Percentiles rank a stretch among this genome's conserved stretches.
phyloP scores from a whole-genome alignment of 371 early-diverging fungal genomes.

The Lichtheimia ornata region DNA sequence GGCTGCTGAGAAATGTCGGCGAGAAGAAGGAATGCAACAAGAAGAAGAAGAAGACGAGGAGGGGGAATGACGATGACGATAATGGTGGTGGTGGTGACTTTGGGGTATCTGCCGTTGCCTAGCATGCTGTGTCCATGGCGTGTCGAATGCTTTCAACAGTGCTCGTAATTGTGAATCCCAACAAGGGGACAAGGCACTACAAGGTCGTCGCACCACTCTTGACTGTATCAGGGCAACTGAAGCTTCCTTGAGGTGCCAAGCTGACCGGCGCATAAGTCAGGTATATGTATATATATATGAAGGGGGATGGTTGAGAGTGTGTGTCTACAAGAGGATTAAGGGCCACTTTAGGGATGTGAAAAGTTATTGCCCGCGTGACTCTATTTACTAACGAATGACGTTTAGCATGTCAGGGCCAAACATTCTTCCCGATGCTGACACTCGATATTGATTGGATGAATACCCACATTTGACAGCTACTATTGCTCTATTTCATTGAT shows the following conservation, averaged over 20 bases:
- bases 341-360: too few relatives aligned
- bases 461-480: too few relatives aligned
- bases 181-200: conserved; percentile 18
- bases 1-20: not conserved
- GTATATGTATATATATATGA: not conserved
- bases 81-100: not conserved
- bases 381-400: too few relatives aligned
- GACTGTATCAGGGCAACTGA: conserved; percentile 30
- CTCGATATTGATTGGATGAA: too few relatives aligned
- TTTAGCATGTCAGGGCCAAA: too few relatives aligned
- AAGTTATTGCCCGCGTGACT: too few relatives aligned
- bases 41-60: conserved; percentile 17
- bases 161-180: conserved; percentile 37
- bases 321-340: too few relatives aligned
- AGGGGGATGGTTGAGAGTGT: too few relatives aligned
- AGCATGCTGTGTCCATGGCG: conserved; percentile 11
- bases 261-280: conserved; percentile 41
- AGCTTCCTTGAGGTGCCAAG: conserved; percentile 44
- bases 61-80: not conserved
- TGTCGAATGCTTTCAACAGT: conserved; percentile 29
- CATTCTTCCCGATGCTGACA: too few relatives aligned
- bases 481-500: too few relatives aligned
- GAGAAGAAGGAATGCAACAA: conserved; percentile 8
- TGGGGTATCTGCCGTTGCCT: conserved; percentile 3
- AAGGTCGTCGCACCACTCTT: conserved; percentile 17